These are phyloP conservation scores for Emericellopsis atlantica DNA, from an alignment of 2,329 filamentous ascomycete genomes.

Conservation along the genomic window DNA sequence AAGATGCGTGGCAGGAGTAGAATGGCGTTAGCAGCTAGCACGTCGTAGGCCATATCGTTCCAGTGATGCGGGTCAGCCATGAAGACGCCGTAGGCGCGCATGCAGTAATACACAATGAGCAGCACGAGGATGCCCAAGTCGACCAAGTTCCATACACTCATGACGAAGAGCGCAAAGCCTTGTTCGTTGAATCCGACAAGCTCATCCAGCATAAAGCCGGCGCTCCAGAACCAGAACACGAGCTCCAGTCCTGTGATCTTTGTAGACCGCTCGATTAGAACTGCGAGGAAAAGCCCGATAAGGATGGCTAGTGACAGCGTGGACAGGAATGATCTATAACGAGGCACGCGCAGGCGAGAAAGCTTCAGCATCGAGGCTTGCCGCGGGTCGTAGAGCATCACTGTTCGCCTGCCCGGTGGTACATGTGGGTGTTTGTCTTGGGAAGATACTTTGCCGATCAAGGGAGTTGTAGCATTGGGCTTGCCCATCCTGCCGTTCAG, in stretches of 20 bases:
- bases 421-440: slow-evolving; percentile 18
- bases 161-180: slow-evolving; percentile 89
- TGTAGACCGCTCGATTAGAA: slow-evolving; percentile 62
- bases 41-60: slow-evolving; percentile 81
- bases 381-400: slow-evolving; percentile 78
- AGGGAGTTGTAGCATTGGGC: slow-evolving; percentile 34
- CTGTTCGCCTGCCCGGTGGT: slow-evolving; percentile 52
- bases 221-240: slow-evolving; percentile 95
- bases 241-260: slow-evolving; percentile 77
- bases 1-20: slow-evolving; percentile 84
- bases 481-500: slow-evolving; percentile 16
- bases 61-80: slow-evolving; percentile 62
- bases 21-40: slow-evolving; percentile 84
- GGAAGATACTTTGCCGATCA: slow-evolving; percentile 25
- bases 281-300: slow-evolving; percentile 73
- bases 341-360: slow-evolving; percentile 77
- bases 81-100: slow-evolving; percentile 79
- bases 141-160: slow-evolving; percentile 97
- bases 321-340: slow-evolving; percentile 83
- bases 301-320: slow-evolving; percentile 78
- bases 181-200: slow-evolving; percentile 94
- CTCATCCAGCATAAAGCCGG: slow-evolving; percentile 93
- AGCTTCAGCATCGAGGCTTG: slow-evolving; percentile 87
- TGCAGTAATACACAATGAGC: slow-evolving; percentile 78
- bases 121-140: slow-evolving; percentile 81